Conservation (phyloP, 1,284 basidiomycete species). For the Waitea zeae region DNA sequence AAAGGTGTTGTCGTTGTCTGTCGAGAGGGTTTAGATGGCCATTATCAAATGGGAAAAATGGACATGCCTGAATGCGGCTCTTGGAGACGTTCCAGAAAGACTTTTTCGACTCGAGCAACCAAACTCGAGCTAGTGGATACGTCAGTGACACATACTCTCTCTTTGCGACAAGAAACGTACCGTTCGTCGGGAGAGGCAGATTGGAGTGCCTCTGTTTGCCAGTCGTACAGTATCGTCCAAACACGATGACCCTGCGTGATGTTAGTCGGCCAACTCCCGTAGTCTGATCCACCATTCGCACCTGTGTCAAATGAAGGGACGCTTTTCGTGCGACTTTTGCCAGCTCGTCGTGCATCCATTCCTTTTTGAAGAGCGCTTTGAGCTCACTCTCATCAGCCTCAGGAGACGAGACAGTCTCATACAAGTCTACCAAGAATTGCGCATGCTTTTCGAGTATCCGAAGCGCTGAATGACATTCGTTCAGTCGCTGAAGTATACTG, state of each 20-base stretch:
- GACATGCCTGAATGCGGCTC: conserved; percentile 53
- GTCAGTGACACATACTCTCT: not conserved
- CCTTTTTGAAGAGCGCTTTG: conserved; percentile 32
- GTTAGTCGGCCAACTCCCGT: not conserved
- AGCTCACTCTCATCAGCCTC: conserved; percentile 20
- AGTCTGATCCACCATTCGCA: too few relatives aligned
- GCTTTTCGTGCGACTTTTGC: conserved; percentile 39
- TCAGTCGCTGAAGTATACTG: not conserved
- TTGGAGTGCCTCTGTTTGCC: conserved; percentile 53
- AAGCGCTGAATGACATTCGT: conserved; percentile 39
- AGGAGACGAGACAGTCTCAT: conserved; percentile 16
- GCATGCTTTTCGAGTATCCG: conserved; percentile 54
- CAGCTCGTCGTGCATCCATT: conserved; percentile 44
- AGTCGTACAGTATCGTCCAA: conserved; percentile 60
- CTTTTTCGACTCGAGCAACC: conserved; percentile 25
- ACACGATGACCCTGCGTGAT: conserved; percentile 41
- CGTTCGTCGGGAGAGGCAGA: conserved; percentile 23
- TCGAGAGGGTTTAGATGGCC: conserved; percentile 3
- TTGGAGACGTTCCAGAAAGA: conserved; percentile 38
- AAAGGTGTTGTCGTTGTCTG: conserved; percentile 62
- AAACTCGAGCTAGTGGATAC: conserved; percentile 17
- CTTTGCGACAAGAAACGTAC: conserved; percentile 16
- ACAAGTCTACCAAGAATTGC: conserved; percentile 42
- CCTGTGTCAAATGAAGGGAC: conserved; percentile 41
- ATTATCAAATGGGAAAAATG: not conserved